phyloP scores from a whole-genome alignment of 495 filamentous ascomycete genomes.

The Aspergillus indologenus region DNA sequence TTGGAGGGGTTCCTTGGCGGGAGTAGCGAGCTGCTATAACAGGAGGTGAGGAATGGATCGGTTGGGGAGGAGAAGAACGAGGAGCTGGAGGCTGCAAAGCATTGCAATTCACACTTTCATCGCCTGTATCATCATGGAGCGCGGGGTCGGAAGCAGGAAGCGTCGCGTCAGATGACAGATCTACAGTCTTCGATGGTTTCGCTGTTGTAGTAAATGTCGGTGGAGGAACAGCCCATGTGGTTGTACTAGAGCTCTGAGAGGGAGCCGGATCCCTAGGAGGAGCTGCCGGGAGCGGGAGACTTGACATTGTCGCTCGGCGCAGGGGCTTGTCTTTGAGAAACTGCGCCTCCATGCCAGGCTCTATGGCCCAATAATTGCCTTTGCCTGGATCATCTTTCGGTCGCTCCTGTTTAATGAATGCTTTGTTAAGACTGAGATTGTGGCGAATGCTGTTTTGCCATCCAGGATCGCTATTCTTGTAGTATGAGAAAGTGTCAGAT shows the following conservation, averaged over 20 bases:
- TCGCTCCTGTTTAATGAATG: conserved; percentile 92
- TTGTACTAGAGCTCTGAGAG: conserved; percentile 30
- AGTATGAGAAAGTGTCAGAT: conserved; percentile 86
- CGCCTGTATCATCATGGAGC: conserved; percentile 60
- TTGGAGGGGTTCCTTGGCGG: conserved; percentile 73
- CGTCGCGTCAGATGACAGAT: conserved; percentile 92
- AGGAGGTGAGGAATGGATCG: conserved; percentile 86
- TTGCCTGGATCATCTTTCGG: conserved; percentile 98
- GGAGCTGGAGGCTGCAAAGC: conserved; percentile 34
- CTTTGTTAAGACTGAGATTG: conserved; percentile 95
- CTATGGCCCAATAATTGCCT: conserved; percentile 97
- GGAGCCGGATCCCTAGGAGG: conserved; percentile 35
- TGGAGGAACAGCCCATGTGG: conserved; percentile 42
- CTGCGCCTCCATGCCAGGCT: conserved; percentile 79
- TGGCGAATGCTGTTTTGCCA: conserved; percentile 99
- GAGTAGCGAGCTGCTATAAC: conserved; percentile 59
- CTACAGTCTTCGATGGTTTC: conserved; percentile 37
- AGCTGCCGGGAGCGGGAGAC: conserved; percentile 37
- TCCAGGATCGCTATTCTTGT: conserved; percentile 75
- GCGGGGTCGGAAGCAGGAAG: conserved; percentile 80
- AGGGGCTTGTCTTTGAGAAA: conserved; percentile 81
- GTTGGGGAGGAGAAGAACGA: conserved; percentile 59
- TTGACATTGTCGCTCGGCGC: conserved; percentile 54
- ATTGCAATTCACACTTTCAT: conserved; percentile 41
- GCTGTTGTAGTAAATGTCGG: conserved; percentile 23